Conservation (phyloP, 176 grass and related monocot genomes). For the Oryza meridionalis region DNA sequence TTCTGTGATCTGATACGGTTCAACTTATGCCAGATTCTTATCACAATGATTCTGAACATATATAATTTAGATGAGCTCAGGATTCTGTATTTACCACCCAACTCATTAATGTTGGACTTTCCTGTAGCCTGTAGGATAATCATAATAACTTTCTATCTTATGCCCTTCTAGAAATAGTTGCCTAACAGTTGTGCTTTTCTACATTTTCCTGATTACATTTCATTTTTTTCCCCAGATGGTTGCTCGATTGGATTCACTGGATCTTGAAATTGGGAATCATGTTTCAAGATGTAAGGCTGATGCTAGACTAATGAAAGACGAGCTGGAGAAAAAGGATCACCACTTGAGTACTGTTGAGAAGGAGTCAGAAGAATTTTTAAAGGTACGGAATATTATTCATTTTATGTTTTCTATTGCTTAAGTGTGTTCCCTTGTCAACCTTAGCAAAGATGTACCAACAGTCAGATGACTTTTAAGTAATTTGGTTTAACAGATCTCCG, state of each 20-base stretch:
- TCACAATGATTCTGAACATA: background rate
- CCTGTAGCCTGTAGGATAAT: background rate
- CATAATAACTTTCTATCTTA: background rate
- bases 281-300: slow-evolving; percentile 56
- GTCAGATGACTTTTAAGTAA: slow-evolving; percentile 2
- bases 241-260: slow-evolving; percentile 41
- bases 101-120: background rate
- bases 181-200: background rate
- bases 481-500: slow-evolving; percentile 49
- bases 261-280: slow-evolving; percentile 54
- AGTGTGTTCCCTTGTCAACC: background rate
- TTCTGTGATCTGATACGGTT: slow-evolving; percentile 11
- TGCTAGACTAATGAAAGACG: slow-evolving; percentile 47
- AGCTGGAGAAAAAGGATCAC: slow-evolving; percentile 53
- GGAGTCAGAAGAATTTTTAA: slow-evolving; percentile 56
- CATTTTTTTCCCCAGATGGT: slow-evolving; percentile 46
- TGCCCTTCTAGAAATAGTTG: background rate
- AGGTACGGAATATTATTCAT: slow-evolving; percentile 48
- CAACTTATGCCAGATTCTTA: background rate
- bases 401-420: background rate
- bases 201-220: background rate
- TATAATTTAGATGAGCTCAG: background rate
- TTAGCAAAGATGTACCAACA: background rate
- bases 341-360: slow-evolving; percentile 49
- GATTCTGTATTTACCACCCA: slow-evolving; percentile 1